A percentile compares a stretch with the other conserved stretches of the same genome.
Conservation (phyloP, 768 basidiomycete genomes). For the Leccinum imitatum region DNA sequence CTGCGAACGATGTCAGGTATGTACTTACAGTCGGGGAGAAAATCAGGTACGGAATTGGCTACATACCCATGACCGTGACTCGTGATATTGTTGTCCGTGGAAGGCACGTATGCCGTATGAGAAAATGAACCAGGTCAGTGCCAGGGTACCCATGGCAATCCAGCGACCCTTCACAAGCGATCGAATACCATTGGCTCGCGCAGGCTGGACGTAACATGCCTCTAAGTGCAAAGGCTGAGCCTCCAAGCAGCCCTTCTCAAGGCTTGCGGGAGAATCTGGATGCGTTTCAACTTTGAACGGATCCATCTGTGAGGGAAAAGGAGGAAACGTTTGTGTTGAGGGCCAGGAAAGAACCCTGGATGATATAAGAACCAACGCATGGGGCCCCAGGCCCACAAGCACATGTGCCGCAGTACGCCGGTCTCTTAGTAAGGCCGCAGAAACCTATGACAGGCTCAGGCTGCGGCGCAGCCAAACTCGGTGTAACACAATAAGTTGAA, state of each 20-base stretch:
- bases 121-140: conserved; percentile 16
- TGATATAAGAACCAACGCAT: not conserved
- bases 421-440: not conserved
- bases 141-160: conserved; percentile 5
- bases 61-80: conserved; percentile 13
- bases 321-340: not conserved
- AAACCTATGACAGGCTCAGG: not conserved
- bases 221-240: conserved; percentile 4
- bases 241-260: conserved; percentile 22
- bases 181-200: not conserved
- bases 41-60: not conserved
- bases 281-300: conserved; percentile 5
- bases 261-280: conserved; percentile 4
- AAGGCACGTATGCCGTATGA: too few species aligned
- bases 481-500: not conserved
- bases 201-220: not conserved
- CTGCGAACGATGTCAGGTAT: conserved; percentile 11
- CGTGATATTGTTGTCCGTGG: not conserved
- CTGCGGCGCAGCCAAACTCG: conserved; percentile 3
- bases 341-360: not conserved
- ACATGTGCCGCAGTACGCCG: not conserved
- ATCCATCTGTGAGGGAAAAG: conserved; percentile 13
- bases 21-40: not conserved
- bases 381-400: not conserved
- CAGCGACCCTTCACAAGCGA: conserved; percentile 11